Base-by-base conservation (phyloP, 148 eudicot species). In the Chenopodium suecicum region DNA sequence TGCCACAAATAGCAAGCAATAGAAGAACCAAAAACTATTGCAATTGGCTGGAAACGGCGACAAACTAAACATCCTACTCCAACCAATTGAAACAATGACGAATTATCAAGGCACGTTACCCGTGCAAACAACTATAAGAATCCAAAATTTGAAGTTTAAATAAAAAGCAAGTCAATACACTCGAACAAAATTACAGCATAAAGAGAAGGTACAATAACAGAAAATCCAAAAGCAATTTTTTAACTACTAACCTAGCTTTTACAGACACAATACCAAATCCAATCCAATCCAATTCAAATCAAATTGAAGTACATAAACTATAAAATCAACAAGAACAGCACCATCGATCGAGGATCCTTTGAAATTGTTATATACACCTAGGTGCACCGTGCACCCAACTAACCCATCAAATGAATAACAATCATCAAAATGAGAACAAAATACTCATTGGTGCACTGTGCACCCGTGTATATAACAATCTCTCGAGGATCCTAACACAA, bases 201-300 rank as follows among this genome's bases (percentile, higher is more conserved):
- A 19, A 34, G 17, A 69, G 7, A n/a, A 76, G 22, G 31, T 16
- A 71, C 47, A 56, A 31, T 34, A 50, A 84, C 74, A 65, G 50
- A 73, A 78, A 47, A 78, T 73, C 77, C 14, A 68, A 73, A 50
- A 48, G 19, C 48, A 29, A 64, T 46, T 66, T 3, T 46, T 41
- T 12, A 44, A 34, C n/a, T 14, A 32, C 67, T 41, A 62, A 46
- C 72, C 25, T 63, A 58, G 66, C 17, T 34, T 65, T 3, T 44
- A 29, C 73, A 66, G 3, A 4, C 48, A 22, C 25, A 44, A 11
- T 22, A 58, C 19, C 68, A 72, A 19, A 75, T 67, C 41, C 23
- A 77, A 37, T 5, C 44, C 44, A 41, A 41, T 41, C 6, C 44
- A 37, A 37, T 37, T 37, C 7, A 6, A 20, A 41, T 70, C 29